Base-by-base conservation (phyloP, 2,329 filamentous ascomycete species). In the Aspergillus versicolor region DNA sequence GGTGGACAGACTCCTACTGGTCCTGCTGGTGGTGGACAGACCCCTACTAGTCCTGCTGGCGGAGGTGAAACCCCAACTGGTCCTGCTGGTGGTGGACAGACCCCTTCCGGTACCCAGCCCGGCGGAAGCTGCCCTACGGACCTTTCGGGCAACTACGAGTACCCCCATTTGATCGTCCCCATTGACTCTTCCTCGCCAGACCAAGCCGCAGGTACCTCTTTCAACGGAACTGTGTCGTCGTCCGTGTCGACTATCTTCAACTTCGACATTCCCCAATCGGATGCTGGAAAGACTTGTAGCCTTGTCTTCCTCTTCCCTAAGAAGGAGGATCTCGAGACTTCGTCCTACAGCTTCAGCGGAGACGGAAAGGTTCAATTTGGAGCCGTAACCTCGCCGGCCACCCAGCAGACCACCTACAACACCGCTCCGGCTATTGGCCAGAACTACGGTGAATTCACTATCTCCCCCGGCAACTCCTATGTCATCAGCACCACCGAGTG, bases 251-350 rank as follows among this genome's bases (percentile, higher is more conserved):
- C 82, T 12, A 81, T 89, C 66, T 89, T 87, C 81, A 88, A 88
- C 76, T 90, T 90, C 73, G 85, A 88, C 66, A 82, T 90, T 43
- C 83, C 82, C 1, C 60, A 71, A 4, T 71, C 73, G 5, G 79
- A 84, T 63, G 64, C 75, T 8, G 84, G 82, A 63, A 83, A 84
- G 73, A 82, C 82, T 66, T 90, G 87, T 75, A 82, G 79, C 54
- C 75, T 89, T 8, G 75, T 86, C 56, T 90, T 90, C 81, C 76
- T 88, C 44, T 83, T 89, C 73, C 87, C 88, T 11, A 63, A 76
- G 50, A 71, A 83, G 60, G 65, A 76, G 15, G 72, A 86, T 34
- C 81, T 88, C n/a, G 73, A 84, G 71, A 86, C 84, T 1, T 86
- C 85, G 0, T 76, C 78, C 11, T 88, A 77, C 72, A 81, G 74